A percentile compares a stretch with the other conserved stretches of the same genome.
Conservation (phyloP, 2,329 filamentous ascomycete species). For the Fusarium sp. region DNA sequence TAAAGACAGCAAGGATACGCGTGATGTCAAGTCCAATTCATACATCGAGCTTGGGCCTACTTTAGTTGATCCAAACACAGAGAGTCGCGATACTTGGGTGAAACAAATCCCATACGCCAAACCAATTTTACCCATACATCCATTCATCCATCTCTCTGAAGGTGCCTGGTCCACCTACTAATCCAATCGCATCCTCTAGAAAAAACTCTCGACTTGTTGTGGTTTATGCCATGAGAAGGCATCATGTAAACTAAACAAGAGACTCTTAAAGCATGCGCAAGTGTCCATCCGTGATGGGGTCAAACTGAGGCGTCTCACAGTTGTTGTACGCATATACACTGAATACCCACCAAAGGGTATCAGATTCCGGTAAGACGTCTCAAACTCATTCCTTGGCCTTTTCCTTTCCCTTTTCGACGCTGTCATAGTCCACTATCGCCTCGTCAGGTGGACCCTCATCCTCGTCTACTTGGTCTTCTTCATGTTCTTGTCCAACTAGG, state of each 20-base stretch:
- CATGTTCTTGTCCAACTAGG: constrained; percentile 38
- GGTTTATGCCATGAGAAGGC: background rate
- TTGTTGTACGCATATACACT: background rate
- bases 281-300: background rate
- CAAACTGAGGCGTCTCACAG: background rate
- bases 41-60: background rate
- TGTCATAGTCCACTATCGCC: constrained; percentile 31
- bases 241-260: background rate
- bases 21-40: background rate
- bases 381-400: constrained; percentile 23
- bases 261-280: background rate
- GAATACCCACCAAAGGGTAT: background rate
- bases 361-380: background rate
- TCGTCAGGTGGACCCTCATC: constrained; percentile 29
- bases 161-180: constrained; percentile 41
- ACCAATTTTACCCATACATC: constrained; percentile 7
- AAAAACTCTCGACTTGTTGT: background rate
- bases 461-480: constrained; percentile 13
- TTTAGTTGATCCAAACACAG: background rate
- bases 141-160: background rate
- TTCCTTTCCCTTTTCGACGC: constrained; percentile 20
- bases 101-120: constrained; percentile 37
- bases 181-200: constrained; percentile 4
- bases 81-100: background rate
- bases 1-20: background rate